These are phyloP conservation scores for Stagonosporopsis cucurbitacearum DNA, from an alignment of 2,329 filamentous ascomycete species.

Conservation along the genomic window DNA sequence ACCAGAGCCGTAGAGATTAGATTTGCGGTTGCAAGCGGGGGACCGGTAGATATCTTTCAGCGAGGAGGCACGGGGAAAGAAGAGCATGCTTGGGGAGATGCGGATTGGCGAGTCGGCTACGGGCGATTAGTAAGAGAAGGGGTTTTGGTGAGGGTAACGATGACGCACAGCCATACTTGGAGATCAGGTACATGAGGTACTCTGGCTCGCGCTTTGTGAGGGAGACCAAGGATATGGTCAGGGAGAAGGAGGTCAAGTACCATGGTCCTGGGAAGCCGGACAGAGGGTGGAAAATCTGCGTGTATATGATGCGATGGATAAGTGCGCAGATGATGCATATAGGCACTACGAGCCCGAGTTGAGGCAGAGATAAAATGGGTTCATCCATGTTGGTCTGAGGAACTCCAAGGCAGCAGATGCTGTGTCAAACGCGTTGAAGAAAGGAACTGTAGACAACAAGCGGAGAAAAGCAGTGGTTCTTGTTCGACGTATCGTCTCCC, in stretches of 20 bases:
- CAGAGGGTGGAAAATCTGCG: slow-evolving; percentile 7
- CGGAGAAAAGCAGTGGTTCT: background rate
- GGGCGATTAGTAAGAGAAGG: slow-evolving; percentile 5
- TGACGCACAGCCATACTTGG: slow-evolving; percentile 39
- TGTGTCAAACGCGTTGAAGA: background rate
- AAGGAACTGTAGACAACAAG: background rate
- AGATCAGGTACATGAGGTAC: slow-evolving; percentile 37
- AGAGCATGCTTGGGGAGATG: slow-evolving; percentile 48
- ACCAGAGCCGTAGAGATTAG: slow-evolving; percentile 45
- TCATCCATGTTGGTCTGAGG: background rate
- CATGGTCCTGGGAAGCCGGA: slow-evolving; percentile 51
- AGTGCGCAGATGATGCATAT: background rate
- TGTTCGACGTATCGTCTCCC: background rate
- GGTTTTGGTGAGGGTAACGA: background rate
- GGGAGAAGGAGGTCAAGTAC: slow-evolving; percentile 45
- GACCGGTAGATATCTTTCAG: slow-evolving; percentile 53
- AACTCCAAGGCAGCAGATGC: background rate
- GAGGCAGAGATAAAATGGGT: background rate
- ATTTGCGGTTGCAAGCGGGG: slow-evolving; percentile 47
- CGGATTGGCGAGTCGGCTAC: slow-evolving; percentile 46
- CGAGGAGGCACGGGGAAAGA: slow-evolving; percentile 47
- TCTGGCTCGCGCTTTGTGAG: slow-evolving; percentile 36
- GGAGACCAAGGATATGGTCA: slow-evolving; percentile 38
- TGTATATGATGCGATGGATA: background rate
- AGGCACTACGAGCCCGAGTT: background rate